Evolutionary conservation across 352 stramenopile species (phyloP).

Genomic region (Phytophthora quininea): DNA sequence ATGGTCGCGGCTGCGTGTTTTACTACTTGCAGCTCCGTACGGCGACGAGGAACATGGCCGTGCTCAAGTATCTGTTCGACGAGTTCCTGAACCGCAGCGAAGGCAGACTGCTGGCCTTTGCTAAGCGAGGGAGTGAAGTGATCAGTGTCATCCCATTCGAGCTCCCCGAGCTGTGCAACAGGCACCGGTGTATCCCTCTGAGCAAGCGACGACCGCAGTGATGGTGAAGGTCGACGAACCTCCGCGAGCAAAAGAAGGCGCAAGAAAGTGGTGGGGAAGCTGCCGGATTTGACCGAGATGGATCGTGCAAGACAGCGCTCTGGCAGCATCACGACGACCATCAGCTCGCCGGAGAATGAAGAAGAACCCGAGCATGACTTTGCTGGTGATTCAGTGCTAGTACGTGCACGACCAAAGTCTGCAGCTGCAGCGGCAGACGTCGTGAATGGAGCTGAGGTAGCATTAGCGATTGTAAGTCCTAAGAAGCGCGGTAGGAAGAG

Average conservation of each 20-base stretch:
- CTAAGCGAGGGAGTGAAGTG: conserved; percentile 27
- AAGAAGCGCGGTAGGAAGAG: neutral
- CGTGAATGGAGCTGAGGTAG: no score
- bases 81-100: conserved; percentile 41
- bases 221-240: conserved; percentile 1
- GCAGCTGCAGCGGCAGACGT: no score
- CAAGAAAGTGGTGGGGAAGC: neutral
- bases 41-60: conserved; percentile 44
- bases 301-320: no score
- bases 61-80: conserved; percentile 47
- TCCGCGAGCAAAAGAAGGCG: neutral
- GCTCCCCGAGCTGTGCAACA: conserved; percentile 6
- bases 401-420: no score
- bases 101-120: conserved; percentile 30
- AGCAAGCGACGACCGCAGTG: neutral
- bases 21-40: conserved; percentile 42
- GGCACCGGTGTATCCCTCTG: neutral
- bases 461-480: neutral
- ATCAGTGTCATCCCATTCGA: conserved; percentile 50
- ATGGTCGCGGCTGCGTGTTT: conserved; percentile 36
- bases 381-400: no score
- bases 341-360: no score
- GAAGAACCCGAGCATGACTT: no score
- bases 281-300: neutral
- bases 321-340: no score